phyloP scores from a whole-genome alignment of 2,329 filamentous ascomycete species.

The Nannizziopsis arthrosporioides region DNA sequence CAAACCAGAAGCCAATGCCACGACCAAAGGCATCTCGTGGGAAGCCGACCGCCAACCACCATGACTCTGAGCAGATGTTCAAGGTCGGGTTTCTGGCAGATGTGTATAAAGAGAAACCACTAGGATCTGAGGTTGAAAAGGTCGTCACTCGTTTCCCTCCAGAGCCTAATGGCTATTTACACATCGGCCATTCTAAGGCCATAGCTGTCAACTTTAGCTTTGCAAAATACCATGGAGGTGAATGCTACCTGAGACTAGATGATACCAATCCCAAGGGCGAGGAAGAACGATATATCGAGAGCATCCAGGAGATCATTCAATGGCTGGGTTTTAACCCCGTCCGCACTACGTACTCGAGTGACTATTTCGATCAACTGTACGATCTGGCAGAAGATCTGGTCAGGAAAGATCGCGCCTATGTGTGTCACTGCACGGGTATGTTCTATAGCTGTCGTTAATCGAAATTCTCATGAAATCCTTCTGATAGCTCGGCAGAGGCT shows the following conservation, averaged over 20 bases:
- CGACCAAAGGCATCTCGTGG: no score
- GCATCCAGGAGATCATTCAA: conserved; percentile 75
- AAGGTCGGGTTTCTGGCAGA: conserved; percentile 64
- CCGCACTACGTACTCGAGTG: conserved; percentile 73
- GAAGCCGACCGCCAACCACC: conserved; percentile 15
- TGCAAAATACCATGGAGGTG: conserved; percentile 68
- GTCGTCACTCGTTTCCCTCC: conserved; percentile 65
- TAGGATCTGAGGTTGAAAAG: conserved; percentile 21
- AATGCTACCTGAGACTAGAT: conserved; percentile 70
- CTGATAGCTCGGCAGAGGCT: conserved; percentile 41
- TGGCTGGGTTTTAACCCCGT: conserved; percentile 74
- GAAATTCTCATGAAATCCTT: background rate
- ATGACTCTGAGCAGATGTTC: conserved; percentile 56
- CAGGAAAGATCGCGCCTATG: conserved; percentile 55
- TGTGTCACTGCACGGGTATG: conserved; percentile 67
- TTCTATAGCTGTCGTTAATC: background rate
- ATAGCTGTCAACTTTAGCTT: conserved; percentile 97
- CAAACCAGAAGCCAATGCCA: no score
- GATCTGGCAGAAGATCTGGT: conserved; percentile 81
- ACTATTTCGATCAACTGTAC: conserved; percentile 81
- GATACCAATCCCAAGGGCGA: conserved; percentile 94
- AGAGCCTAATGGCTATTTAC: conserved; percentile 85
- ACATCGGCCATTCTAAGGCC: conserved; percentile 89
- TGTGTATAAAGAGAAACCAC: conserved; percentile 56
- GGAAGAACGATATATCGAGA: conserved; percentile 75